A percentile compares a stretch with the other conserved stretches of the same genome.
These are phyloP conservation scores for Climacium dendroides DNA, from an alignment of 225 moss, liverwort and hornwort genomes.

Conservation along the genomic window DNA sequence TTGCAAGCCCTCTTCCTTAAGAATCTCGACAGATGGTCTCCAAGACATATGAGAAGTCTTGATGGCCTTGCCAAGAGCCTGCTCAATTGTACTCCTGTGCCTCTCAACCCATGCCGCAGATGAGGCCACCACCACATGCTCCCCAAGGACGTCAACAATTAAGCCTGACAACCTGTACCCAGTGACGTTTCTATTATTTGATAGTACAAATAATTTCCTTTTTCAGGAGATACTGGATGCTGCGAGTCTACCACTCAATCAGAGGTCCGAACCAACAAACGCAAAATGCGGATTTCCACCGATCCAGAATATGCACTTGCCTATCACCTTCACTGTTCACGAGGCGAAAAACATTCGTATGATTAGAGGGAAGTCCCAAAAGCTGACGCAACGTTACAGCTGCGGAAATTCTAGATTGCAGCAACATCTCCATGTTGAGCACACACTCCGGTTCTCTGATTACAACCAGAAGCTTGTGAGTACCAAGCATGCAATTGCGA, in stretches of 20 bases:
- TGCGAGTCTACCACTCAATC: not conserved
- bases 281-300: not conserved
- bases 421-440: conserved; percentile 62
- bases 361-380: conserved; percentile 50
- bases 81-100: conserved; percentile 51
- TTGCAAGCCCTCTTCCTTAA: conserved; percentile 77
- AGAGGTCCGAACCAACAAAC: not conserved
- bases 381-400: conserved; percentile 49
- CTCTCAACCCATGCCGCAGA: conserved; percentile 94
- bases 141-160: conserved; percentile 77
- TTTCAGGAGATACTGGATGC: not conserved
- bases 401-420: conserved; percentile 45
- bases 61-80: conserved; percentile 28
- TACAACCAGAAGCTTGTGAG: conserved; percentile 1
- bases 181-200: not conserved
- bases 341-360: conserved; percentile 73
- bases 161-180: conserved; percentile 74
- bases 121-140: conserved; percentile 81
- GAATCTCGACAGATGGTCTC: conserved; percentile 72
- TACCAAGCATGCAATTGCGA: not conserved
- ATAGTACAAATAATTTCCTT: not conserved
- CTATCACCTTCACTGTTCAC: conserved; percentile 99
- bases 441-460: conserved; percentile 61
- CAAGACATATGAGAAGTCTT: conserved; percentile 35
- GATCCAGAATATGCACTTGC: conserved; percentile 47